Evolutionary conservation across 1,284 basidiomycete species (phyloP), one percentile per base, ranked within the genome.

Genomic region (Dichomitus squalens): DNA sequence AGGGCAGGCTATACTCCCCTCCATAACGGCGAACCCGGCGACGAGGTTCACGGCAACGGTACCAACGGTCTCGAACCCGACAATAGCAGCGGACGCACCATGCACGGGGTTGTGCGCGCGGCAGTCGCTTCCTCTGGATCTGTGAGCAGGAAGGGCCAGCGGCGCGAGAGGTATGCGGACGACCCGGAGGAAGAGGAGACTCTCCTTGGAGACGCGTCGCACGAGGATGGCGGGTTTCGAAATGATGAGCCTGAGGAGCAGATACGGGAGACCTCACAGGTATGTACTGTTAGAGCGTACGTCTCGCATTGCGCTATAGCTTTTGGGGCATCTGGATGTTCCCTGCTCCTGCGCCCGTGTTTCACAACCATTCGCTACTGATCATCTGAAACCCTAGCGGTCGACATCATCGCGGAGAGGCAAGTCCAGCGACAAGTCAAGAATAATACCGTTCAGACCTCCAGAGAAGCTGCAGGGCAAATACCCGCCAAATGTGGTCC

Each of bases 401-500:
- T 71, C 74, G 14, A 31, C 29, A 73, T 61, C 69, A 1, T 64
- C 64, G 49, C 64, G 69, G 34, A 73, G 59, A 52, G 66, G 60
- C 41, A 73, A 68, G 48, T 59, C 67, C 8, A 86, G 86, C 61
- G 88, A 92, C 71, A 87, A 85, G 64, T 90, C 92, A 4, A 77
- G 93, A 63, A 89, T 85, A 3, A 81, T 95, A 63, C 88, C 91
- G 3, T 90, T 95, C 65, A 80, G 84, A 63, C 87, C 91, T 8
- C 77, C 83, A 88, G 88, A 89, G 33, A 92, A 90, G 73, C 65
- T 87, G 16, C 88, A 87, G 66, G 80, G 77, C 33, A 78, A 77
- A 60, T 93, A 84, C 62, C 84, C 85, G 56, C 84, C 95, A 29
- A 99, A 99, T 73, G 88, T 92, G 33, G 92, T 98, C 40, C 88